Base-by-base conservation (phyloP, 2,329 filamentous ascomycete genomes). In the Podosphaera xanthii region DNA sequence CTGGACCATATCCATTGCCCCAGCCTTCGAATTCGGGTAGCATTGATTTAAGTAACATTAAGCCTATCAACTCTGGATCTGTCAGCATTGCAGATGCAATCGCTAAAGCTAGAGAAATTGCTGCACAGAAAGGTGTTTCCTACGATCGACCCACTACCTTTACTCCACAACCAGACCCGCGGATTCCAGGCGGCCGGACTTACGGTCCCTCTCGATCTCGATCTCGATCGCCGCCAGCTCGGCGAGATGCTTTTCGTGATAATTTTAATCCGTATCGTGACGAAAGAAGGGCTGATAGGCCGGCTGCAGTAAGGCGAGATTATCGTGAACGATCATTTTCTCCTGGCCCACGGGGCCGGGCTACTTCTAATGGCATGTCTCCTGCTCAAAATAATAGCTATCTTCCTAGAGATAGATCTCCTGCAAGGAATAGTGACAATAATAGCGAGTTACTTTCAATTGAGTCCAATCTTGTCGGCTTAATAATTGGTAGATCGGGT, bases 401-500 rank as follows among this genome's bases (percentile, higher is more conserved):
- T 64, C 70, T 70, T 53, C 65, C 67, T 48, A 72, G 78, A 65
- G 78, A 83, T 59, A 75, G 82, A 59, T 83, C 81, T 44, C 81
- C 82, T 31, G 69, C 74, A 57, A 73, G 74, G 64, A 67, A 67
- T 49, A 71, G 69, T 58, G 75, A 74, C 54, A 86, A 88, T 64
- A 85, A 83, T 66, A 79, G 80, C 33, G 89, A 95, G 72, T 86
- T 84, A 33, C 89, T 95, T 64, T 80, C 85, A 66, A 88, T 95
- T 67, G 88, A 94, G 69, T 88, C 87, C 31, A 86, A 82, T 66
- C 77, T 94, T 55, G 89, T 95, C 58, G 89, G 89, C 49, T 76
- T 95, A 40, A 94, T 95, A 67, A 95, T 95, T 68, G 89, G 89
- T 58, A 82, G 89, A 61, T 86, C 90, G 68, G 89, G 89, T 64